Evolutionary conservation across 2,329 filamentous ascomycete genomes (phyloP), one percentile per base, ranked within the genome.

Genomic region (Botrytis aclada): DNA sequence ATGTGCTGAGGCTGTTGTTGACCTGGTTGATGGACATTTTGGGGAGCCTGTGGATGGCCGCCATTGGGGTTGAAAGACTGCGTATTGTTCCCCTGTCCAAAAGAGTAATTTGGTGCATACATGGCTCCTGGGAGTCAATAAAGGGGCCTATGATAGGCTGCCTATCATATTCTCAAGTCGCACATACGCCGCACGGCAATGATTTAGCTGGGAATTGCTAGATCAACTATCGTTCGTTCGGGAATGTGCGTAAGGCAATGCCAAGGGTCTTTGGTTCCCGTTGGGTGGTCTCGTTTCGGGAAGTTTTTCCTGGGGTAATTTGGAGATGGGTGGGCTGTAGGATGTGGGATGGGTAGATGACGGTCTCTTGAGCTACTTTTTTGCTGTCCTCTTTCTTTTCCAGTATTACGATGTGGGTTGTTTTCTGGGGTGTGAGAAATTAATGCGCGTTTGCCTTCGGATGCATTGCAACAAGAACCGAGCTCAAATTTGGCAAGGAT

Each of bases 1-100:
- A 88, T 86, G 81, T 86, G 85, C 78, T 79, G 79, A 76, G 79
- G 79, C 65, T 78, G 78, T 39, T 75, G 77, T 77, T 80, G 79
- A 76, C 78, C 79, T 58, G 77, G 77, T 58, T 75, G 77, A 43
- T 75, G 76, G n/a, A 69, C 43, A 58, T 41, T 74, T 62, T 66
- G 62, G 41, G 29, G 72, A 70, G 62, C 73, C 51, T 75, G 69
- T 43, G 74, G 73, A 72, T 72, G 70, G 29, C 45, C 65, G 45
- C 73, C 73, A 73, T 73, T 74, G 61, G 70, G 74, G 58, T 71
- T 74, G 74, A 75, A 75, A 67, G 73, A 56, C 25, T 61, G 66
- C 64, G 70, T 37, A 39, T 63, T 70, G 47, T 70, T 73, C 16
- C 71, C 71, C 54, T 72, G 71, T 47, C 70, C 74, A 62, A 73